Percentiles rank a stretch among this genome's conserved stretches.
Evolutionary conservation across 2,329 filamentous ascomycete species (phyloP).

Genomic region (Neopestalotiopsis rosae): DNA sequence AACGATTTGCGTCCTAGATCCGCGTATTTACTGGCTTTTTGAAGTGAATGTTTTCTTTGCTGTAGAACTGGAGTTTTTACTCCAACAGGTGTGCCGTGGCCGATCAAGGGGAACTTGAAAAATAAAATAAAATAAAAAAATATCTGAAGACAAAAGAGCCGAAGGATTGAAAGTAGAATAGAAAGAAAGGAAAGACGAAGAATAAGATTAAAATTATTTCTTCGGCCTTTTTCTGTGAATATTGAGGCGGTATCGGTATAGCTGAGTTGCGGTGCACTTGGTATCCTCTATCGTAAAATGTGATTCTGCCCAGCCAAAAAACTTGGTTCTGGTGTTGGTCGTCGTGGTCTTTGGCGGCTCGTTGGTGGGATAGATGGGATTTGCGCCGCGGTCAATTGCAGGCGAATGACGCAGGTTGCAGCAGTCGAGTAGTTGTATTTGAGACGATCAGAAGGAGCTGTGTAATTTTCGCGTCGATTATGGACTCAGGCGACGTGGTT

Average conservation of each 20-base stretch:
- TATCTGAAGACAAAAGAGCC: not conserved
- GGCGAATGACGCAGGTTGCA: not conserved
- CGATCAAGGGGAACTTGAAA: not conserved
- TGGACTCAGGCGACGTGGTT: slow-evolving; percentile 1
- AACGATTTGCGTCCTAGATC: not conserved
- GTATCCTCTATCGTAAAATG: not conserved
- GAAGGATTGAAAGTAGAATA: not conserved
- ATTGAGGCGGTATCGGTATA: not conserved
- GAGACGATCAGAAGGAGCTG: not conserved
- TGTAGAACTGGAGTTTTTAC: not conserved
- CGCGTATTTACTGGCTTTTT: not conserved
- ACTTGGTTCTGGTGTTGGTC: not conserved
- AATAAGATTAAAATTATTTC: not conserved
- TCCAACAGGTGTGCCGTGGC: not conserved
- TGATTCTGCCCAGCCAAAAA: not conserved
- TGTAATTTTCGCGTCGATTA: not conserved
- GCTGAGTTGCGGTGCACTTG: not conserved
- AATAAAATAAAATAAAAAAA: not conserved
- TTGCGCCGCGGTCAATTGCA: slow-evolving; percentile 5
- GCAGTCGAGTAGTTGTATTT: not conserved
- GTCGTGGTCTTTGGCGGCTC: not conserved
- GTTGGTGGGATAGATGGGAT: not conserved
- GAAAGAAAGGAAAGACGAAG: not conserved
- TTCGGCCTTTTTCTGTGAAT: not conserved
- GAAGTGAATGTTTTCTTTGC: not conserved